Evolutionary conservation across 139 green algal genomes (phyloP).

Genomic region (Dunaliella primolecta): DNA sequence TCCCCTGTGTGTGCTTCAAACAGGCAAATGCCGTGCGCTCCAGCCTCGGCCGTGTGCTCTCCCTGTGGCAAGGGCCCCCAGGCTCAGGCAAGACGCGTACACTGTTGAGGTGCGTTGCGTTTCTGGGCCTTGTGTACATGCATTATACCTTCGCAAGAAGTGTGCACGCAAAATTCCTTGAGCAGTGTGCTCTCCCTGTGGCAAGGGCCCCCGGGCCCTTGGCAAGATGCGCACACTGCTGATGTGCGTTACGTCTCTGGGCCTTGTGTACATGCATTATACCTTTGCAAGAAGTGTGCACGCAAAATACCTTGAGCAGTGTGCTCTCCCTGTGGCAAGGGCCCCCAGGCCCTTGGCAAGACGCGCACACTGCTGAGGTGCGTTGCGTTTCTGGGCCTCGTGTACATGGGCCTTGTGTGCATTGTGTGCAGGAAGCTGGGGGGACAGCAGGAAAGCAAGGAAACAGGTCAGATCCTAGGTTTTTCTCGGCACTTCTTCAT

Average conservation of each 20-base stretch:
- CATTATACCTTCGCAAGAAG: no score
- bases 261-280: no score
- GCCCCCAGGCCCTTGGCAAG: conserved; percentile 62
- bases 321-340: conserved; percentile 62
- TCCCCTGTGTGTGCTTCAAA: conserved; percentile 8
- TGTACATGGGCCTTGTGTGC: conserved; percentile 1
- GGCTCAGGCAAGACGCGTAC: conserved; percentile 63
- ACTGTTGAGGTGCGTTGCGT: conserved; percentile 33
- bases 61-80: conserved; percentile 62
- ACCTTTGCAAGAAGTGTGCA: no score
- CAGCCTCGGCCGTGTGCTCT: conserved; percentile 44
- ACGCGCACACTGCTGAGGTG: conserved; percentile 48
- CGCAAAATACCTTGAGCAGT: conserved; percentile 16
- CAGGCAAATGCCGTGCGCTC: conserved; percentile 42
- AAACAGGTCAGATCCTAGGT: no score
- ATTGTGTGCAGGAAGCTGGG: no score
- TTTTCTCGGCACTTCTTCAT: no score
- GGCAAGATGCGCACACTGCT: conserved; percentile 60
- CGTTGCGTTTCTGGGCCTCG: background rate
- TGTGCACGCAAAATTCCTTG: conserved; percentile 15
- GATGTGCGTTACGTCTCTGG: background rate
- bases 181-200: conserved; percentile 50
- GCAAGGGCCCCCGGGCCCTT: conserved; percentile 62
- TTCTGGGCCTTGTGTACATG: background rate
- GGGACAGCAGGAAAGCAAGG: no score